A percentile compares a stretch with the other conserved stretches of the same genome.
phyloP scores from a whole-genome alignment of 352 stramenopile genomes.

The Saprolegnia parasitica region DNA sequence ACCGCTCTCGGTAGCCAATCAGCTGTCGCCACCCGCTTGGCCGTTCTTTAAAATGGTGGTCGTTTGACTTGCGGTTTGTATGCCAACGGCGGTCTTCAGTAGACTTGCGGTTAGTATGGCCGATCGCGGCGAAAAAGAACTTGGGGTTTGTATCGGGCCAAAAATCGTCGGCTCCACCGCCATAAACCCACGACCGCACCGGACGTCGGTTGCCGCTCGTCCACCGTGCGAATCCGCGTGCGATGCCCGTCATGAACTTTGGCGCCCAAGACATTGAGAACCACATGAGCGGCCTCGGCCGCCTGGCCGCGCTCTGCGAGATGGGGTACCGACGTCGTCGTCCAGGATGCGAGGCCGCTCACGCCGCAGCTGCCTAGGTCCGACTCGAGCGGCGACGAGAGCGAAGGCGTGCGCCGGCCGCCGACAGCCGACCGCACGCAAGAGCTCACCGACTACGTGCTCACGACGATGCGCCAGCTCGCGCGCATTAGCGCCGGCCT shows the following conservation, averaged over 20 bases:
- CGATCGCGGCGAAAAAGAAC: slow-evolving; percentile 10
- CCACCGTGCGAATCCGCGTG: background rate
- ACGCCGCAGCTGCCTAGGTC: slow-evolving; percentile 9
- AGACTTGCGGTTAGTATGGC: slow-evolving; percentile 10
- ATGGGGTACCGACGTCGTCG: slow-evolving; percentile 12
- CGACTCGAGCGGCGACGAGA: slow-evolving; percentile 14
- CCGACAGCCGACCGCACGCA: slow-evolving; percentile 7
- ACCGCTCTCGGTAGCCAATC: slow-evolving; percentile 11
- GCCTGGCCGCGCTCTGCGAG: slow-evolving; percentile 18
- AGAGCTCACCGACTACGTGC: slow-evolving; percentile 25
- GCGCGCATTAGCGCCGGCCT: slow-evolving; percentile 24
- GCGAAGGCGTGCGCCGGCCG: background rate
- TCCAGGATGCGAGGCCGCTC: background rate
- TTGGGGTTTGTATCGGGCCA: slow-evolving; percentile 6
- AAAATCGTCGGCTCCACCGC: slow-evolving; percentile 1
- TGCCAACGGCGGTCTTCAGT: background rate
- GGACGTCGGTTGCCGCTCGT: slow-evolving; percentile 5
- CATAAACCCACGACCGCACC: slow-evolving; percentile 9
- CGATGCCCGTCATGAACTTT: slow-evolving; percentile 25
- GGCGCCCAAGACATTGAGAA: slow-evolving; percentile 14
- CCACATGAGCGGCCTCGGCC: slow-evolving; percentile 4
- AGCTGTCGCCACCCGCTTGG: slow-evolving; percentile 2
- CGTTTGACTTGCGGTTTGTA: slow-evolving; percentile 23
- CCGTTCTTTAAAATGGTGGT: slow-evolving; percentile 1
- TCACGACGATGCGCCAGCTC: slow-evolving; percentile 28